Base-by-base conservation (phyloP, 176 grass and related monocot species). In the Alopecurus myosuroides region DNA sequence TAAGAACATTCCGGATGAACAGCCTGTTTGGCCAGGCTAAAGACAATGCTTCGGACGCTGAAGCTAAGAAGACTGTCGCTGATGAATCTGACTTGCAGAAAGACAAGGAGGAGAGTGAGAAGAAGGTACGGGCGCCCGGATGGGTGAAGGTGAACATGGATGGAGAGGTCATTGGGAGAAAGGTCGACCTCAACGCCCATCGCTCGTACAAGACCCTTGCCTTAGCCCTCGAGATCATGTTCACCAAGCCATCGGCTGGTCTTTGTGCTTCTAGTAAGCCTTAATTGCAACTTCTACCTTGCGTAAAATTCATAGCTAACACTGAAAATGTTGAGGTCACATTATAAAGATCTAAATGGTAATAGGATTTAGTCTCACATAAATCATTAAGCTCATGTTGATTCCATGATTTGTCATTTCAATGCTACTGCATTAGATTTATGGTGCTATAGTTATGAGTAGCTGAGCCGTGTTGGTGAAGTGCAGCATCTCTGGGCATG, bases 131-230 rank as follows among this genome's bases (percentile, higher is more conserved):
- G 39, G 39, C 36, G 4, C 57, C 37, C 2, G 62, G 84, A 36
- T 94, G 93, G 82, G 90, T 94, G 64, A 97, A 97, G 77, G 92
- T 97, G 46, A 91, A 91, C 74, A 92, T 91, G 95, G 92, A 94
- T 81, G 95, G 95, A 18, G 95, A 97, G 69, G 86, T 86, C 52
- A 97, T 97, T 74, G 92, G 95, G 36, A 92, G 95, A 81, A 94
- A 97, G 84, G 88, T 97, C 17, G 95, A 94, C 74, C 86, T 97
- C 42, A 84, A 51, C 9, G 90, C 86, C 28, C 86, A 91, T 71
- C 81, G 48, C 11, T 97, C 92, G 0, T 94, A 97, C 67, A 82
- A 84, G 74, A 80, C 86, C 61, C 95, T 97, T 66, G 88, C 88
- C 9, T 79, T 86, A 39, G 80, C 85, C 20, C 95, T 94, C n/a